phyloP scores from a whole-genome alignment of 169 alveolate species.

The Eimeria maxima region DNA sequence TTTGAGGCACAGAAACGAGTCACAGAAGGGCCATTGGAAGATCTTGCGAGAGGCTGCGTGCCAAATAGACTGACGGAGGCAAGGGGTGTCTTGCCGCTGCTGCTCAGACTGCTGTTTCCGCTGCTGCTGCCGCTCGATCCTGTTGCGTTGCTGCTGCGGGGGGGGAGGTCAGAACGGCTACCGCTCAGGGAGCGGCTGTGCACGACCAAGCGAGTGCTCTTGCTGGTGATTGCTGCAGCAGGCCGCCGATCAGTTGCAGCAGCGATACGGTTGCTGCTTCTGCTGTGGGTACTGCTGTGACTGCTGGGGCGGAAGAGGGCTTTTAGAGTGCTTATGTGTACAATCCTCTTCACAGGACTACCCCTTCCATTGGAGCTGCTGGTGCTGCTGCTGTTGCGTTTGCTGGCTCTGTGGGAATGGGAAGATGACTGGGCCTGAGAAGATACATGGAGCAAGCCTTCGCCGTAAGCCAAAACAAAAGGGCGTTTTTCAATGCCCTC shows the following conservation, averaged over 20 bases:
- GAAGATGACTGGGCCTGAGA: slow-evolving; percentile 13
- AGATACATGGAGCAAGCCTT: neutral
- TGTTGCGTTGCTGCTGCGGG: slow-evolving; percentile 15
- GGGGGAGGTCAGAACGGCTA: slow-evolving; percentile 26
- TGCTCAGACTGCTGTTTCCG: slow-evolving; percentile 25
- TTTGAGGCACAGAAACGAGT: slow-evolving; percentile 61
- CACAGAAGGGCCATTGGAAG: slow-evolving; percentile 54
- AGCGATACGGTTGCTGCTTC: neutral
- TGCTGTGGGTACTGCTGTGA: slow-evolving; percentile 27
- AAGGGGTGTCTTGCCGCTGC: slow-evolving; percentile 58
- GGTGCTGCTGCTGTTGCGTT: neutral
- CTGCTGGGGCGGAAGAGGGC: slow-evolving; percentile 51
- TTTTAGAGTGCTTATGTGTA: slow-evolving; percentile 51
- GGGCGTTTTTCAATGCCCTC: neutral
- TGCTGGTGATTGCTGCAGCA: slow-evolving; percentile 46
- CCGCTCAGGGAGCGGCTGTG: slow-evolving; percentile 10
- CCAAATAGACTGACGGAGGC: slow-evolving; percentile 57
- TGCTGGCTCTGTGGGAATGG: neutral
- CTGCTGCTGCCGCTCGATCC: neutral
- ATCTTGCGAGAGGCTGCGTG: neutral
- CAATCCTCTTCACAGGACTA: slow-evolving; percentile 49
- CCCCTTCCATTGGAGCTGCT: slow-evolving; percentile 15
- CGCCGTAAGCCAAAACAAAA: neutral
- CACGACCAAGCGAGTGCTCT: neutral
- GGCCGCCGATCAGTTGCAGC: slow-evolving; percentile 2